Conservation (phyloP, 2,329 filamentous ascomycete genomes). For the Xylaria sp. region DNA sequence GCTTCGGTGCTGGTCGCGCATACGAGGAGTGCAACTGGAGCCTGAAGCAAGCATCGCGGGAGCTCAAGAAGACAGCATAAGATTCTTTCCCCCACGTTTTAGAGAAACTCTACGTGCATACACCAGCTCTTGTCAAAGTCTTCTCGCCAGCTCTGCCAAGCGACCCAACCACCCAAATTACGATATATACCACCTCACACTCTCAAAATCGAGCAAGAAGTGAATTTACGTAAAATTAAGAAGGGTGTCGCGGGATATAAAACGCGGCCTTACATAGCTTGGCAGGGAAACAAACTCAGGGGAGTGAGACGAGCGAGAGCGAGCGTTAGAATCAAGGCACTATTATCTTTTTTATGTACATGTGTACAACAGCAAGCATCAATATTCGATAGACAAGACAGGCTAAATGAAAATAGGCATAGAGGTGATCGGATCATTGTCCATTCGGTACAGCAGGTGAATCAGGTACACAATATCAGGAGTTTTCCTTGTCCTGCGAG, state of each 20-base stretch:
- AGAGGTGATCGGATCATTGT: constrained; percentile 12
- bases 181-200: constrained; percentile 2
- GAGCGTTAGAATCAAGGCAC: constrained; percentile 23
- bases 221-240: neutral
- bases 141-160: constrained; percentile 10
- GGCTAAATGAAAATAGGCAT: constrained; percentile 22
- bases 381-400: constrained; percentile 36
- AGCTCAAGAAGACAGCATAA: constrained; percentile 63
- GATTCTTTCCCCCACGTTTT: neutral
- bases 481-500: neutral
- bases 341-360: constrained; percentile 32
- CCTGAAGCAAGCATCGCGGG: constrained; percentile 69
- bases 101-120: constrained; percentile 13
- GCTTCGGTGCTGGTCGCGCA: constrained; percentile 94
- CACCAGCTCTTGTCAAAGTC: constrained; percentile 7
- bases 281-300: constrained; percentile 25
- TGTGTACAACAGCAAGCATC: constrained; percentile 39
- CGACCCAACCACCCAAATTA: constrained; percentile 16
- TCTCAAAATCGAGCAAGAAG: neutral
- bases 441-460: neutral
- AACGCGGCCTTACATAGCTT: constrained; percentile 20
- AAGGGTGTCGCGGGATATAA: constrained; percentile 15
- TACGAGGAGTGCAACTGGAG: constrained; percentile 98
- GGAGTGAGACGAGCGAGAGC: constrained; percentile 24
- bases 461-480: neutral